Evolutionary conservation across 164 flowering plant species (phyloP), one percentile per base, ranked within the genome.

Genomic region (Macadamia integrifolia): DNA sequence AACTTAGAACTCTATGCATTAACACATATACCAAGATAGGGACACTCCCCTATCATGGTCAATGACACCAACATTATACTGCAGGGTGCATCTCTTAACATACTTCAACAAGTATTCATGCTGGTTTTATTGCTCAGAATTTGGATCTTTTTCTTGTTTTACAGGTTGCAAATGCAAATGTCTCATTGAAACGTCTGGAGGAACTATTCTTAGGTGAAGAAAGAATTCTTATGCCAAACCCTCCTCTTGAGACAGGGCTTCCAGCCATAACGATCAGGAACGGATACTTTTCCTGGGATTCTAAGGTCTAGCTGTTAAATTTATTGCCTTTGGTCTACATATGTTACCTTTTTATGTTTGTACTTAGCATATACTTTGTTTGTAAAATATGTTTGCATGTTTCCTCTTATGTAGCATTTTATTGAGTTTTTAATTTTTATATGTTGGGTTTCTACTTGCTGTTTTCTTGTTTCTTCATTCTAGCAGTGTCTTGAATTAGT

Each of bases 161-260:
- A 17, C 86, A 95, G 99, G 92, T 78, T 68, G 98, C 92, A 12
- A 95, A 92, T 83, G 91, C 89, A 40, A 91, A 89, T 80, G 99
- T 95, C 44, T 95, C 99, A 50, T 72, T 95, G 65, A 90, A 91
- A 73, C 96, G 99, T 60, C 65, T 95, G 72, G 99, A 95, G 86
- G 98, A 95, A 60, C 79, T 95, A 29, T 81, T 95, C 53, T 79
- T 85, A 65, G 80, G 90, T 61, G 99, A 91, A 68, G 99, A 92
- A 75, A 88, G 91, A 81, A 52, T 89, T 69, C 94, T 95, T 69
- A 71, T 83, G 46, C 97, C 97, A 68, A 92, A 95, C 62, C 96
- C 97, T 63, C 98, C 99, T 62, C 80, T n/a, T 73, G 84, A 89
- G 60, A 84, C 86, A 55, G 84, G 75, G 61, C 74, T 79, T 53